Evolutionary conservation across 2,329 filamentous ascomycete genomes (phyloP).

Genomic region (Pseudocercospora ulei): DNA sequence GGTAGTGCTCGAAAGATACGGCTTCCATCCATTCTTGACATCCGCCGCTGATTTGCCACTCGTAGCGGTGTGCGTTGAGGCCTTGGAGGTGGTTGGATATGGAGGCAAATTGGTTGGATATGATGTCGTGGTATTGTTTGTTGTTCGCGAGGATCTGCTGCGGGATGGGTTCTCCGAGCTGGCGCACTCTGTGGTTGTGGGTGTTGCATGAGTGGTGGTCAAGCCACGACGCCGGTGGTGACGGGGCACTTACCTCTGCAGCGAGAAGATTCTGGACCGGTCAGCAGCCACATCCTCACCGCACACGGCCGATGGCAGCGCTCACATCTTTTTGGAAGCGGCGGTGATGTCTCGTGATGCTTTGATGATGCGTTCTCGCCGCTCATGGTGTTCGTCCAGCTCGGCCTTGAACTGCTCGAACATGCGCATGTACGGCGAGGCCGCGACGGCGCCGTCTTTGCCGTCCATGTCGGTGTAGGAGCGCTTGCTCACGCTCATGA

Average conservation of each 20-base stretch:
- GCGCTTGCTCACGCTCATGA: conserved; percentile 18
- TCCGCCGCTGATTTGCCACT: conserved; percentile 62
- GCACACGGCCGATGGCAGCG: conserved; percentile 19
- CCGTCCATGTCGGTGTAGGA: conserved; percentile 22
- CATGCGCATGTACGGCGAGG: conserved; percentile 52
- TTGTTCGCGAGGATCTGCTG: conserved; percentile 60
- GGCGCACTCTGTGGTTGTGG: conserved; percentile 49
- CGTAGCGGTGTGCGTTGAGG: conserved; percentile 75
- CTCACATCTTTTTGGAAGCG: conserved; percentile 91
- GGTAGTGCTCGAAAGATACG: conserved; percentile 77
- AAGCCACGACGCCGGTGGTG: conserved; percentile 1
- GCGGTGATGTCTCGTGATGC: conserved; percentile 86
- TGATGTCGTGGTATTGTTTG: conserved; percentile 58
- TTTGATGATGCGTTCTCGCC: conserved; percentile 81
- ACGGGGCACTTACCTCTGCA: conserved; percentile 55
- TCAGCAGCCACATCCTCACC: conserved; percentile 21
- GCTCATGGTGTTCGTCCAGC: conserved; percentile 88
- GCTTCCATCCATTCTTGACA: conserved; percentile 94
- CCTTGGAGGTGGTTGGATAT: conserved; percentile 65
- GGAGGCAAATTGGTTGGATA: conserved; percentile 56
- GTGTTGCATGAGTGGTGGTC: conserved; percentile 7
- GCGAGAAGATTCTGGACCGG: conserved; percentile 59
- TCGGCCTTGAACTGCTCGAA: conserved; percentile 80
- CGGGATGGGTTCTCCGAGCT: conserved; percentile 52
- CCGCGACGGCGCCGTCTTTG: conserved; percentile 10